phyloP scores from a whole-genome alignment of 495 filamentous ascomycete species.

The Penicillium steckii region DNA sequence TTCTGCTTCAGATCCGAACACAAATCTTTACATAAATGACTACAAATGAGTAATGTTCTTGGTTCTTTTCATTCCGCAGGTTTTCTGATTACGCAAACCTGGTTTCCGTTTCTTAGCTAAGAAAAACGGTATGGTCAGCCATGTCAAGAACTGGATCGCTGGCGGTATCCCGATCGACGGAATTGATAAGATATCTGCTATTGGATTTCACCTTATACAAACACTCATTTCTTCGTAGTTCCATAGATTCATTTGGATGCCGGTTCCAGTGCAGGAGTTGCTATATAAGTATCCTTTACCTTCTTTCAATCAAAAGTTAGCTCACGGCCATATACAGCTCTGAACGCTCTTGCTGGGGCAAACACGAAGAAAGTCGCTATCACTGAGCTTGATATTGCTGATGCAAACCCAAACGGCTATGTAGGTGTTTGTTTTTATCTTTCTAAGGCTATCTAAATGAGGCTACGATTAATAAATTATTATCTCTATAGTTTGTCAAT shows the following conservation, averaged over 20 bases:
- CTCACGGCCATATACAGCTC: conserved; percentile 38
- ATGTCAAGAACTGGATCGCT: conserved; percentile 66
- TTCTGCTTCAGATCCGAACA: conserved; percentile 50
- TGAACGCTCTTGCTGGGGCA: conserved; percentile 54
- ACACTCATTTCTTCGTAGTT: conserved; percentile 29
- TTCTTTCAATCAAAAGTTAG: background rate
- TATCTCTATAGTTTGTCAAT: conserved; percentile 45
- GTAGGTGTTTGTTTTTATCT: conserved; percentile 34
- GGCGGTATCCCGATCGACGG: conserved; percentile 71
- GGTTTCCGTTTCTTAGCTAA: conserved; percentile 50
- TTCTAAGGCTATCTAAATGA: background rate
- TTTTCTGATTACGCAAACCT: conserved; percentile 17
- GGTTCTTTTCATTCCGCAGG: background rate
- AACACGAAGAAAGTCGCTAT: conserved; percentile 57
- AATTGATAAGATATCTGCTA: conserved; percentile 45
- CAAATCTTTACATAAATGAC: conserved; percentile 69
- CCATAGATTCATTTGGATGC: conserved; percentile 60
- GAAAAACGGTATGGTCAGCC: conserved; percentile 57
- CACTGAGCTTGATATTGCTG: conserved; percentile 66
- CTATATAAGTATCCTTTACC: conserved; percentile 21
- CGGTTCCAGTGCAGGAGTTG: conserved; percentile 1
- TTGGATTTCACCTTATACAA: background rate
- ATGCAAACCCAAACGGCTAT: conserved; percentile 58
- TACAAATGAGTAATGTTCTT: conserved; percentile 26
- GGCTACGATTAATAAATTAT: conserved; percentile 13